Evolutionary conservation across 495 filamentous ascomycete genomes (phyloP).

Genomic region (Penicillium mononematosum): DNA sequence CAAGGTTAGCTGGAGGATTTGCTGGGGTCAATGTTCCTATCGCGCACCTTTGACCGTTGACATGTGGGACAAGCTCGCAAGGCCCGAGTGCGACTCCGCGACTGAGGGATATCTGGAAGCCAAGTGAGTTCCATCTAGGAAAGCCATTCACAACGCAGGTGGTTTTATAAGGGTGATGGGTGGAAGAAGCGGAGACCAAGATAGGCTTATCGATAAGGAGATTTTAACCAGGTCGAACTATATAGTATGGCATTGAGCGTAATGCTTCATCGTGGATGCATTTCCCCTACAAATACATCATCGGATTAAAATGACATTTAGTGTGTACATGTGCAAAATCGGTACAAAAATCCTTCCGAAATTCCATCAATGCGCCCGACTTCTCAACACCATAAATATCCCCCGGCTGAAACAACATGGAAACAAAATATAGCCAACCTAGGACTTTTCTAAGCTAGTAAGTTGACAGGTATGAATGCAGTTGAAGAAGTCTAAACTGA

Average conservation of each 20-base stretch:
- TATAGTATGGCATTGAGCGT: not conserved
- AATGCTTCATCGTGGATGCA: not conserved
- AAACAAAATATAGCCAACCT: not conserved
- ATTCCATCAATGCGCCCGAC: not conserved
- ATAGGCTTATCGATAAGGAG: constrained; percentile 23
- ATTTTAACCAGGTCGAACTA: not conserved
- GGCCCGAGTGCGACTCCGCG: constrained; percentile 36
- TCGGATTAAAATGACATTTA: not conserved
- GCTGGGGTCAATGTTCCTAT: not conserved
- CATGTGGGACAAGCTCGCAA: constrained; percentile 37
- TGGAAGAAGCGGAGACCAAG: constrained; percentile 1
- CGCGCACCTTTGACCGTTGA: constrained; percentile 37
- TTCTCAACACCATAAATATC: not conserved
- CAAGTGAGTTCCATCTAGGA: constrained; percentile 40
- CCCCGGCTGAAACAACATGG: not conserved
- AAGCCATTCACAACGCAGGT: not conserved
- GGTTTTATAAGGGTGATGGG: not conserved
- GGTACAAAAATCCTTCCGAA: not conserved
- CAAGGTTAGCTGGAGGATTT: not conserved
- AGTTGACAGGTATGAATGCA: not conserved
- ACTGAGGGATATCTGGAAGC: constrained; percentile 39
- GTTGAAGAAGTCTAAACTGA: not conserved
- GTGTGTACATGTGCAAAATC: not conserved
- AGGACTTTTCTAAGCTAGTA: not conserved
- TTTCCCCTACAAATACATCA: not conserved